Percentiles rank a stretch among this genome's conserved stretches.
Evolutionary conservation across 2,329 filamentous ascomycete genomes (phyloP).

Genomic region (Biscogniauxia mediterranea): DNA sequence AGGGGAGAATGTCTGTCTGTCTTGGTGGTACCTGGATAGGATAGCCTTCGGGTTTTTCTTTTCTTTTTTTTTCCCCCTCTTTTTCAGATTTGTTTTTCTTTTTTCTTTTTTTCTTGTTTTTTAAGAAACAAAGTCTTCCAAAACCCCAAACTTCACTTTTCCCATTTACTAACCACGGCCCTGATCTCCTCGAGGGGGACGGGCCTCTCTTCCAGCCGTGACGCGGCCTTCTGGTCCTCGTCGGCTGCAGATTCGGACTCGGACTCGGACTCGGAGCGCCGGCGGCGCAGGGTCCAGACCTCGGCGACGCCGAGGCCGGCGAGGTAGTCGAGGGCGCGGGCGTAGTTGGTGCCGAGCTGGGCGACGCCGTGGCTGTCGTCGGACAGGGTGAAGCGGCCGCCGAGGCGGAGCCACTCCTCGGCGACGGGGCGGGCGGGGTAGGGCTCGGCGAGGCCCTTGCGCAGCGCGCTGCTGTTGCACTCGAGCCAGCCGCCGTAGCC

Average conservation of each 20-base stretch:
- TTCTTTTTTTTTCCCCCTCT: too few species aligned
- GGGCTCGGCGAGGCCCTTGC: constrained; percentile 87
- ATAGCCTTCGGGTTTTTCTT: too few species aligned
- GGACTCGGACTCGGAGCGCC: too few species aligned
- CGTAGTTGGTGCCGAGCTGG: constrained; percentile 86
- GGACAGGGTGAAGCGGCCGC: constrained; percentile 83
- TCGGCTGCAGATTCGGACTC: too few species aligned
- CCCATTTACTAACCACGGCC: constrained; percentile 29
- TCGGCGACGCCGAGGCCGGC: constrained; percentile 61
- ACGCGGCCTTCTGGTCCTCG: constrained; percentile 6
- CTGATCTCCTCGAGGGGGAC: constrained; percentile 38
- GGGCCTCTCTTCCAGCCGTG: constrained; percentile 22
- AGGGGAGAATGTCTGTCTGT: too few species aligned
- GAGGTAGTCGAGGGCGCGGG: constrained; percentile 67
- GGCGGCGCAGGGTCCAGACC: constrained; percentile 54
- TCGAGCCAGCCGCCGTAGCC: constrained; percentile 81
- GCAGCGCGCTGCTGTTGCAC: constrained; percentile 80
- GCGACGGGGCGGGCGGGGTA: constrained; percentile 82
- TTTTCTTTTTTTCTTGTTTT: not conserved
- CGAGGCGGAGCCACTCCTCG: constrained; percentile 70
- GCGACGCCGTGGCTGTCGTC: constrained; percentile 91
- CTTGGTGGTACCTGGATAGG: too few species aligned
- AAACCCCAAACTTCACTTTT: not conserved
- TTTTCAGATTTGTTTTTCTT: not conserved
- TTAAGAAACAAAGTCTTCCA: not conserved